phyloP scores from a whole-genome alignment of 2,329 filamentous ascomycete species.

The Penicillium hesseltinei region DNA sequence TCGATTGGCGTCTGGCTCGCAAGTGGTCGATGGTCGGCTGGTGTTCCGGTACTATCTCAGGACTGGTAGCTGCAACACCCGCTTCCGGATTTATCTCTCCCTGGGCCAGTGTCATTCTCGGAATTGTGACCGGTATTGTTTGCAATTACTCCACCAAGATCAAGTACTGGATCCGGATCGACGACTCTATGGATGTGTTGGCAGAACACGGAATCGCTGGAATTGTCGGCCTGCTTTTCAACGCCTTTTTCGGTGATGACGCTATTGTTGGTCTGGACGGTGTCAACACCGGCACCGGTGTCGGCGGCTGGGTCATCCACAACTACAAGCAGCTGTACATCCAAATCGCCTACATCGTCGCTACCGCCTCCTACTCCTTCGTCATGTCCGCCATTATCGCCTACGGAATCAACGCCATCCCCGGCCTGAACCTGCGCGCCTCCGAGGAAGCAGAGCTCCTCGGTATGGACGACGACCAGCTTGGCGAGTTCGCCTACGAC shows the following conservation, averaged over 20 bases:
- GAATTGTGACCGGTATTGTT: conserved; percentile 62
- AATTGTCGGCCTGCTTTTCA: conserved; percentile 75
- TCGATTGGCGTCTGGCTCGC: conserved; percentile 89
- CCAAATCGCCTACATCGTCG: conserved; percentile 66
- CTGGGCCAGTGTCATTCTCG: conserved; percentile 62
- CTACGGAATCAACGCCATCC: conserved; percentile 68
- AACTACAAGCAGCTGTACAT: conserved; percentile 70
- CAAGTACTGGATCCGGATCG: conserved; percentile 73
- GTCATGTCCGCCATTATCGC: conserved; percentile 66
- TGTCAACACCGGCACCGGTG: conserved; percentile 46
- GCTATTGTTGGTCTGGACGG: conserved; percentile 75
- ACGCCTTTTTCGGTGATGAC: conserved; percentile 72
- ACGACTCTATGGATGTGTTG: conserved; percentile 88
- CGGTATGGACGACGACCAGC: conserved; percentile 57
- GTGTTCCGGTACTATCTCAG: conserved; percentile 85
- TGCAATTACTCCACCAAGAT: conserved; percentile 87
- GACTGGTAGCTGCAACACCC: conserved; percentile 83
- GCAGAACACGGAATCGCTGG: conserved; percentile 85
- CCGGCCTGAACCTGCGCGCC: conserved; percentile 67
- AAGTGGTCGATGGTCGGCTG: conserved; percentile 96
- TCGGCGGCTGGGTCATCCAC: conserved; percentile 69
- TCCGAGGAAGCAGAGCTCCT: conserved; percentile 66
- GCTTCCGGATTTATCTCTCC: conserved; percentile 75
- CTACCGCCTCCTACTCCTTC: conserved; percentile 66
- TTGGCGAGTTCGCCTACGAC: conserved; percentile 53